Evolutionary conservation across 2,329 filamentous ascomycete genomes (phyloP).

Genomic region (Colletotrichum camelliae): DNA sequence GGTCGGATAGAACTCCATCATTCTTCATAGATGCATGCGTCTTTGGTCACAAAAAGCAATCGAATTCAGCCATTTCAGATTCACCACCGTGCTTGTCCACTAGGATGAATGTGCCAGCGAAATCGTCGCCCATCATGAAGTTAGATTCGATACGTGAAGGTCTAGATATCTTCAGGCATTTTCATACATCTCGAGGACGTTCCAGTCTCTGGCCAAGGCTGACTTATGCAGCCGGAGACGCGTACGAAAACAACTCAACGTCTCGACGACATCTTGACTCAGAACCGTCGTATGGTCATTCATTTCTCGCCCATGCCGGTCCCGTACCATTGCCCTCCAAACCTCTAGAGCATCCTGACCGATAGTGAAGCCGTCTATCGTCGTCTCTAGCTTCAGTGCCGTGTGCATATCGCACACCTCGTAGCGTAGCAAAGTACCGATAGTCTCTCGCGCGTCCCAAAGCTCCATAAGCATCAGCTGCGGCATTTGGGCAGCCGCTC

Average conservation of each 20-base stretch:
- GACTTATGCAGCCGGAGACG: neutral
- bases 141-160: neutral
- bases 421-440: neutral
- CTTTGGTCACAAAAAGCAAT: constrained; percentile 22
- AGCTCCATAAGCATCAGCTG: neutral
- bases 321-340: neutral
- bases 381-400: neutral
- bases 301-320: neutral
- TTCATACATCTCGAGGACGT: neutral
- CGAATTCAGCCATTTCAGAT: constrained; percentile 14
- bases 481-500: neutral
- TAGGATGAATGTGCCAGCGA: neutral
- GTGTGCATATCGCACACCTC: neutral
- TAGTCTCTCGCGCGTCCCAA: neutral
- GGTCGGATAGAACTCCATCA: constrained; percentile 9
- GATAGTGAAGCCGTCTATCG: neutral
- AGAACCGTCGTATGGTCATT: neutral
- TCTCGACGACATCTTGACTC: neutral
- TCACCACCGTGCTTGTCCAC: neutral
- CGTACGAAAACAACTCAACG: neutral
- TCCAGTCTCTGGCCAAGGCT: neutral
- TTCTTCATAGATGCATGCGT: constrained; percentile 21
- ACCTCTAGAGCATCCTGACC: neutral
- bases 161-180: neutral
- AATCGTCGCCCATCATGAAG: neutral